phyloP scores from a whole-genome alignment of 192 early-diverging fungal genomes.

The Phlyctochytrium bullatum region DNA sequence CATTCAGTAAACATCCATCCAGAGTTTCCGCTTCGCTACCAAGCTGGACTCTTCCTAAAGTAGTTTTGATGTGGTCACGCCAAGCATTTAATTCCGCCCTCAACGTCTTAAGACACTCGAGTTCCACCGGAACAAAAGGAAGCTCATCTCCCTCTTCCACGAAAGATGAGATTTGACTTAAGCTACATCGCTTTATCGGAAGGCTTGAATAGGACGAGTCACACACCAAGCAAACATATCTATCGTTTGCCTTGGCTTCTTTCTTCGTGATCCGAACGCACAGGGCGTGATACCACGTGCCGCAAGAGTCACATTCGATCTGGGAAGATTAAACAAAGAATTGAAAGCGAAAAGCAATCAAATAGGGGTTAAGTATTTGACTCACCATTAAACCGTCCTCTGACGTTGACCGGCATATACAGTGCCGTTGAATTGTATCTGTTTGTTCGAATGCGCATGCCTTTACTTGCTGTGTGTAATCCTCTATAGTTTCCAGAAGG shows the following conservation, averaged over 20 bases:
- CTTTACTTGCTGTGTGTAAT: neutral
- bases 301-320: constrained; percentile 38
- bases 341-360: constrained; percentile 2
- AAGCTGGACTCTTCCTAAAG: neutral
- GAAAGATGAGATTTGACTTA: constrained; percentile 24
- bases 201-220: constrained; percentile 4
- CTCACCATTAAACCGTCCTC: constrained; percentile 30
- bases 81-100: constrained; percentile 8
- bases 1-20: no score
- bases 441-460: no score
- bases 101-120: constrained; percentile 16
- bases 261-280: constrained; percentile 36
- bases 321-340: neutral
- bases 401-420: constrained; percentile 28
- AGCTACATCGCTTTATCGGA: constrained; percentile 1
- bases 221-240: constrained; percentile 36
- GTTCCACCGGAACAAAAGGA: constrained; percentile 19
- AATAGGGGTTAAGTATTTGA: no score
- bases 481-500: no score
- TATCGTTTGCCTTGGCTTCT: constrained; percentile 11
- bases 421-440: no score
- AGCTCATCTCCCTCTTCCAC: constrained; percentile 15
- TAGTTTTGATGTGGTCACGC: neutral
- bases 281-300: constrained; percentile 33
- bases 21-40: no score